Base-by-base conservation (phyloP, 1,139 yeast species). In the Saccharomyces hybrid region DNA sequence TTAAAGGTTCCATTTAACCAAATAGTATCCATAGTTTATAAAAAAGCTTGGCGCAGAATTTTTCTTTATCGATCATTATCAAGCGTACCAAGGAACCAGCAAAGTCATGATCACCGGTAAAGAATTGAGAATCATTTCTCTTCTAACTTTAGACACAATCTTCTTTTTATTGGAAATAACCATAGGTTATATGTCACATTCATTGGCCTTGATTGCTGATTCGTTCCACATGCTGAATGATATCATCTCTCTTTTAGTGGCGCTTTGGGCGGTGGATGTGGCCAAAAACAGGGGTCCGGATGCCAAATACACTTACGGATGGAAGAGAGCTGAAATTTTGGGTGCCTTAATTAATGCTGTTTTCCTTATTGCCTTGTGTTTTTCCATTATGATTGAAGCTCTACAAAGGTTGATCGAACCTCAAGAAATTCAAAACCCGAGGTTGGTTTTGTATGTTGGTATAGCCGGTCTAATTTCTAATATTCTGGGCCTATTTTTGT, bases 211-310 rank as follows among this genome's bases (percentile, higher is more conserved):
- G 55, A 84, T 91, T 58, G 98, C 98, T 1, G 99, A 95, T 69
- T 86, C 98, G 1, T 93, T 93, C 78, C 99, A 93, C 71, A 93
- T 93, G 98, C 77, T 93, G 60, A 93, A 93, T 72, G 99, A 93
- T 73, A 88, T 93, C 56, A 84, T 93, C 56, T 89, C 98, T 1
- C 76, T 93, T 50, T 63, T 91, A 26, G 93, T 93, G 54, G 99
- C 99, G 0, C 76, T 91, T 44, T 93, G 98, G 98, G 99, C 99
- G 0, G 98, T 93, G 27, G 80, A 81, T 60, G 96, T 90, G 26
- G 90, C 97, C 56, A 86, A 86, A 66, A 83, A 81, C 51, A 80
- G 84, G 66, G 84, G 86, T 23, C 95, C 96, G 1, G 95, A 89
- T 70, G 87, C 93, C 3, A 83, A 82, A 58, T 91, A 88, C 72